phyloP scores from a whole-genome alignment of 2,329 filamentous ascomycete genomes.

The Cladosporium sp. region DNA sequence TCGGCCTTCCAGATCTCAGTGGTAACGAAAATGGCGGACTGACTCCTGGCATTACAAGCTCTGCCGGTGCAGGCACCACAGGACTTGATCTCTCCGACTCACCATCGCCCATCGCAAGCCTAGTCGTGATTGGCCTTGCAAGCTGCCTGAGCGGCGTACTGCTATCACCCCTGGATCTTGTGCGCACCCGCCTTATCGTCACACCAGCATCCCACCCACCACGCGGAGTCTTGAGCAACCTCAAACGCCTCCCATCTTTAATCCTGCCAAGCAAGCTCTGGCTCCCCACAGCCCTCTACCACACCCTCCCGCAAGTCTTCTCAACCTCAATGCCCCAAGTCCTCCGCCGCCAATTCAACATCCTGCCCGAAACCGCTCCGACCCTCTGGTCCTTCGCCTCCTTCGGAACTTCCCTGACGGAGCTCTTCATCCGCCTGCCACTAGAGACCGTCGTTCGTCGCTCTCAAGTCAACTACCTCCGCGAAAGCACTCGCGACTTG shows the following conservation, averaged over 20 bases:
- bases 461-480: constrained; percentile 66
- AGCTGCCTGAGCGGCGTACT: constrained; percentile 73
- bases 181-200: constrained; percentile 83
- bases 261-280: constrained; percentile 68
- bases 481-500: constrained; percentile 40
- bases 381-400: constrained; percentile 78
- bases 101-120: constrained; percentile 77
- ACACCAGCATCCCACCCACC: constrained; percentile 71
- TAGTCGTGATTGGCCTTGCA: constrained; percentile 70
- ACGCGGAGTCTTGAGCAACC: constrained; percentile 74
- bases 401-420: constrained; percentile 76
- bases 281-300: constrained; percentile 79
- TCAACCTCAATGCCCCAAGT: constrained; percentile 81
- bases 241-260: constrained; percentile 74
- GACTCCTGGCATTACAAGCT: constrained; percentile 54
- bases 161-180: constrained; percentile 83
- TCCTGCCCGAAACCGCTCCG: constrained; percentile 81
- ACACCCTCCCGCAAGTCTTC: constrained; percentile 82
- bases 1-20: constrained; percentile 85
- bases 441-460: constrained; percentile 89
- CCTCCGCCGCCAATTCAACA: constrained; percentile 78
- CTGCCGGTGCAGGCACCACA: constrained; percentile 39
- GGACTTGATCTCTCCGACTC: constrained; percentile 80
- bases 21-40: constrained; percentile 72
- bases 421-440: constrained; percentile 84